Base-by-base conservation (phyloP, 805 yeast genomes). In the Barnettozyma sucrosica region DNA sequence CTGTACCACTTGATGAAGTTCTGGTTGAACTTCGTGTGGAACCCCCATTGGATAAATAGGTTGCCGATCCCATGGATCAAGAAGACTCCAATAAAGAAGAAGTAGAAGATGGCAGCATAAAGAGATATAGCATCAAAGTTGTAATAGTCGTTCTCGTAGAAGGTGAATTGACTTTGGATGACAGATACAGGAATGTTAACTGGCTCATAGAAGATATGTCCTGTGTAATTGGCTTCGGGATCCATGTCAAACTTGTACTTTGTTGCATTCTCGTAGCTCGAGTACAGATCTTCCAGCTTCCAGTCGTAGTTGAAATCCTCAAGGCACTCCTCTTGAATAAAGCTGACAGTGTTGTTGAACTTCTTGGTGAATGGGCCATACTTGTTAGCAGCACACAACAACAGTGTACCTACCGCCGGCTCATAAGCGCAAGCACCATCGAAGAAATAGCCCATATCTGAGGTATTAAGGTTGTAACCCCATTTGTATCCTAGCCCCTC, bases 51-150 rank as follows among this genome's bases (percentile, higher is more conserved):
- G 36, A 53, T 62, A 49, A 63, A 57, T 45, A 48, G 64, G 46
- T 70, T 69, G 55, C 52, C 52, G 4, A 58, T n/a, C 13, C 68
- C 65, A 21, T 69, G 66, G 16, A 69, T 33, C 0, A 71, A n/a
- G 53, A 75, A 57, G 0, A 74, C 63, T 2, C 66, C 16, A n/a
- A 63, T 62, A 67, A 75, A 75, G 54, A 65, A 75, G 8, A 62
- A 58, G 44, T 67, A 51, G 28, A 74, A 54, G 5, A 64, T 65
- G 41, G 62, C 66, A 5, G 57, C 63, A 65, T 55, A 53, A 6
- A 46, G 7, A 7, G 45, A 44, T n/a, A 53, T 51, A 34, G 28
- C 28, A 38, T 57, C 62, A 47, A 52, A 51, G 42, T 59, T 54
- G 43, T 46, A 56, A 41, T 53, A 50, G 3, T 37, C 3, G 8